A percentile compares a stretch with the other conserved stretches of the same genome.
Evolutionary conservation across 768 basidiomycete genomes (phyloP).

Genomic region (Hericium erinaceus): DNA sequence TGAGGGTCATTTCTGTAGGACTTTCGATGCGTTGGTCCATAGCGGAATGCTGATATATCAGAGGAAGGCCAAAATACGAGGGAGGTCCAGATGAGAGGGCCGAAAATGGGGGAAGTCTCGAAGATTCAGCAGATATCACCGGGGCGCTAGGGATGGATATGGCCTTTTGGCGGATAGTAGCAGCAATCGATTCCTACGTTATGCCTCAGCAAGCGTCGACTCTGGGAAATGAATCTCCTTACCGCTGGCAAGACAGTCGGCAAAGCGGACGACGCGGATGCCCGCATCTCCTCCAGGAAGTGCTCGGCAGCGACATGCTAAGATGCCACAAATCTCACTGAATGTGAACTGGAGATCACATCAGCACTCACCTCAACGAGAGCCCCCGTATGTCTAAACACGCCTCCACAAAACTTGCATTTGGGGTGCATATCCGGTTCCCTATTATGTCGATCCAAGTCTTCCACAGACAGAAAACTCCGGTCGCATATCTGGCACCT

Average conservation of each 20-base stretch:
- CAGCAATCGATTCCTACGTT: background rate
- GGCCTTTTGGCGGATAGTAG: background rate
- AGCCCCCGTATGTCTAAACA: background rate
- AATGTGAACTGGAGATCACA: background rate
- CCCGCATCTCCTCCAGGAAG: background rate
- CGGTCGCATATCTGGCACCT: background rate
- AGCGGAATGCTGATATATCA: no score
- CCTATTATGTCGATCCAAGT: background rate
- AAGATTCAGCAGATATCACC: background rate
- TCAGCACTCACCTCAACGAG: background rate
- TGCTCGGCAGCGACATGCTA: background rate
- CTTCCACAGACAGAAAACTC: background rate
- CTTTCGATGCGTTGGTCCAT: no score
- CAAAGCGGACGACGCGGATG: background rate
- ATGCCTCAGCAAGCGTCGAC: background rate
- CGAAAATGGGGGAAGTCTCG: background rate
- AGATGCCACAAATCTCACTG: background rate
- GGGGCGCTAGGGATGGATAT: background rate
- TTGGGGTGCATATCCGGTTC: background rate
- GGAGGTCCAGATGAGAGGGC: background rate
- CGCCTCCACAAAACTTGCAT: constrained; percentile 6
- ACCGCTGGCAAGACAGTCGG: background rate
- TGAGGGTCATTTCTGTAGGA: background rate
- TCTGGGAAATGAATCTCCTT: background rate
- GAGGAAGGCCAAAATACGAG: no score